Evolutionary conservation across 768 basidiomycete genomes (phyloP), one percentile per base, ranked within the genome.

Genomic region (Lactifluus volemus): DNA sequence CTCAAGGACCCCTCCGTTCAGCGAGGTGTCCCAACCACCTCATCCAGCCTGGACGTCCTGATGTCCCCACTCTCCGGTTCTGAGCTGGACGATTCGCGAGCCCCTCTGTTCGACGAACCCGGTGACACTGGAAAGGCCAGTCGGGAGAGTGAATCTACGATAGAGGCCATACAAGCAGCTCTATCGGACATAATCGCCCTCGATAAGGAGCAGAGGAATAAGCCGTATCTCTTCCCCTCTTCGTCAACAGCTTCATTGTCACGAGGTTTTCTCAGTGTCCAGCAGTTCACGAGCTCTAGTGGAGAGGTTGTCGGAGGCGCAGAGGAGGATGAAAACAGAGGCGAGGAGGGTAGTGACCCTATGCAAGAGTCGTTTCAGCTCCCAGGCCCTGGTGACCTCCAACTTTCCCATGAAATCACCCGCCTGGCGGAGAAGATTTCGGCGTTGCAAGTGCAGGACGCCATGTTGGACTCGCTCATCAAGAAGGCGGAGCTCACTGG

Each of bases 151-250:
- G 76, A 96, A 71, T 82, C 88, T 54, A 80, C 92, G 42, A 97
- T 98, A 84, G 92, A 94, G 67, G 95, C 96, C 3, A 97, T 98
- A 19, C 93, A 94, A 68, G 94, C 94, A 8, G 97, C 97, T 4
- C 76, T 99, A 63, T 94, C 91, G 10, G 92, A 96, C 70, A 98
- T 99, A 70, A 94, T 99, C 68, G 92, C 92, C 3, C 78, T 88
- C 44, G 91, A 96, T 64, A 79, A 85, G 42, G 79, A 82, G 56
- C 73, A 72, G 56, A 61, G 63, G n/a, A 69, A 72, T 36, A 63
- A 55, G 15, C 63, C 56, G 19, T 39, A 44, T 1, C 7, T 36
- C 4, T 50, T 45, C 30, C 36, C 56, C 17, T 51, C 64, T 19
- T 44, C 63, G 8, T 45, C 45, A 36, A 50, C 47, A 21, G 45